Evolutionary conservation across 306 rosid species (phyloP).

Genomic region (Benincasa hispida): DNA sequence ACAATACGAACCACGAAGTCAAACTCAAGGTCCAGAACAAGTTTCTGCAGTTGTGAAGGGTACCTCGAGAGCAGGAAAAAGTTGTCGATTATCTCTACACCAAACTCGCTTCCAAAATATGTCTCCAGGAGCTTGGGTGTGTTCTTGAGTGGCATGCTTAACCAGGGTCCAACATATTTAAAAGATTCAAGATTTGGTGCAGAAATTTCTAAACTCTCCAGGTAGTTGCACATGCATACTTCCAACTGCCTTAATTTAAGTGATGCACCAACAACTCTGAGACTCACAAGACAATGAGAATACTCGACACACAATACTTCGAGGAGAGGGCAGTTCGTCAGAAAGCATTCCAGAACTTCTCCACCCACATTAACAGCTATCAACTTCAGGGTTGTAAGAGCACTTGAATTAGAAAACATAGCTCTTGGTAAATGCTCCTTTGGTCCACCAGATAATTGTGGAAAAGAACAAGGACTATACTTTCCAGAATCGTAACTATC

Average conservation of each 20-base stretch:
- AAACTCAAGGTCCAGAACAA: background rate
- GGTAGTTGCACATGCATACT: background rate
- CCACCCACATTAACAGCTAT: background rate
- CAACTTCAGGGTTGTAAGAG: background rate
- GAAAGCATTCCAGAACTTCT: background rate
- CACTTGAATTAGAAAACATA: background rate
- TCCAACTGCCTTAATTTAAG: background rate
- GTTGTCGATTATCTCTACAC: background rate
- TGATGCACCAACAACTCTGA: constrained; percentile 2
- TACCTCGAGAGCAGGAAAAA: background rate
- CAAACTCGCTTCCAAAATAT: background rate
- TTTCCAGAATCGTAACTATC: background rate
- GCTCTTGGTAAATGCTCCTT: background rate
- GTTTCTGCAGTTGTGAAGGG: background rate
- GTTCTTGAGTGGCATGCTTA: background rate
- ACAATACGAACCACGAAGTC: background rate
- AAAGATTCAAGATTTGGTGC: constrained; percentile 4
- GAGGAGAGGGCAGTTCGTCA: background rate
- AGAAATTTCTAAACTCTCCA: constrained; percentile 1
- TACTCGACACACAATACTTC: background rate
- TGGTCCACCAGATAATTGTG: background rate
- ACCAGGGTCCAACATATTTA: background rate
- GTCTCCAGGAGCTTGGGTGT: background rate
- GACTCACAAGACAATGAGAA: background rate
- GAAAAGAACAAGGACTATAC: background rate